These are phyloP conservation scores for Chlorencoelia australis DNA, from an alignment of 2,329 filamentous ascomycete species.

Conservation along the genomic window DNA sequence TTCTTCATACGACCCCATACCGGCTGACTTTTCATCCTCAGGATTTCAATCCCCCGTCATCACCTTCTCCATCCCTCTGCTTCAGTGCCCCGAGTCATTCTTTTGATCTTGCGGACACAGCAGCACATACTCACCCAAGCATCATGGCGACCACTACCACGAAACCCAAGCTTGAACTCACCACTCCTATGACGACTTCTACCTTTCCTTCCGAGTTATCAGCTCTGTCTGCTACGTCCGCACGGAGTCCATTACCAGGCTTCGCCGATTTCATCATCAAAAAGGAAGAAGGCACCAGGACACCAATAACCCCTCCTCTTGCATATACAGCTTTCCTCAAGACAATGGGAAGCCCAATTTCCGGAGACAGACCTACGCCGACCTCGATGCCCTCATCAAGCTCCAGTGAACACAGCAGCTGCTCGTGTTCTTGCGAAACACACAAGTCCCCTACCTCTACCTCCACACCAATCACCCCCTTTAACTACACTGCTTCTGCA, in stretches of 20 bases:
- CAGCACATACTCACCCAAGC: slow-evolving; percentile 15
- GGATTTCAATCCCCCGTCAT: slow-evolving; percentile 19
- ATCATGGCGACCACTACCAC: slow-evolving; percentile 23
- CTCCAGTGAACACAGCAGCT: slow-evolving; percentile 39
- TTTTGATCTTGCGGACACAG: slow-evolving; percentile 17
- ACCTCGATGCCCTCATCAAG: slow-evolving; percentile 33
- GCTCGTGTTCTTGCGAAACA: slow-evolving; percentile 45
- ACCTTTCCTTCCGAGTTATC: slow-evolving; percentile 50
- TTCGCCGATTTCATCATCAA: slow-evolving; percentile 54
- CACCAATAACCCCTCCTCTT: slow-evolving; percentile 80
- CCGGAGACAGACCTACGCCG: slow-evolving; percentile 34
- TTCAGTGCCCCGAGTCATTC: slow-evolving; percentile 18
- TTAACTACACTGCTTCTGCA: slow-evolving; percentile 49
- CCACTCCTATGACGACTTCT: slow-evolving; percentile 51
- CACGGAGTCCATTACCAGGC: slow-evolving; percentile 58
- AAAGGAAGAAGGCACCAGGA: slow-evolving; percentile 56
- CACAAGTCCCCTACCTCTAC: slow-evolving; percentile 47
- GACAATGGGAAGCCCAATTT: slow-evolving; percentile 45
- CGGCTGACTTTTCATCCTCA: slow-evolving; percentile 10
- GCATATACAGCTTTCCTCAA: slow-evolving; percentile 93
- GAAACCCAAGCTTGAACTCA: slow-evolving; percentile 50
- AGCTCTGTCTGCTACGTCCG: slow-evolving; percentile 50
- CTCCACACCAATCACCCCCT: slow-evolving; percentile 44
- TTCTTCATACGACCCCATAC: slow-evolving; percentile 12
- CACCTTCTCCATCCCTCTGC: slow-evolving; percentile 19